Conservation (phyloP, 164 flowering plant genomes). For the Stephania yunnanensis region DNA sequence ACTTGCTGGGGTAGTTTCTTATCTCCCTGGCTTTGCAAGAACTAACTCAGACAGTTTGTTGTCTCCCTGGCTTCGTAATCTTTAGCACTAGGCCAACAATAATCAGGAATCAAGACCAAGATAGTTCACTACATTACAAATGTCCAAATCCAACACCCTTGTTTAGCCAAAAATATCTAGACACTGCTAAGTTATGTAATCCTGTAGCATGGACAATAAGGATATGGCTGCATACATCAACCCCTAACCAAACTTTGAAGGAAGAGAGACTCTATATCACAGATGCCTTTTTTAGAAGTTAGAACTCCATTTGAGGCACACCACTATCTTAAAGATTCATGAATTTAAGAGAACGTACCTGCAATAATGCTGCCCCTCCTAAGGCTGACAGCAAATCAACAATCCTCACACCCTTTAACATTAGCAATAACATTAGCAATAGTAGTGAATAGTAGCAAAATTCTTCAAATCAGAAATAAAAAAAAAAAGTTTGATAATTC, state of each 20-base stretch:
- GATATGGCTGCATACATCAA: not conserved
- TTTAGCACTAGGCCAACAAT: not conserved
- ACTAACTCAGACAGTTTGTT: not conserved
- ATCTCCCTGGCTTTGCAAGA: not conserved
- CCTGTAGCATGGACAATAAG: not conserved
- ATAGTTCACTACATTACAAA: not conserved
- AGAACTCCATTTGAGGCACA: not conserved
- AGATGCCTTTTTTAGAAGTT: not conserved
- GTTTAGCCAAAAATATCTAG: not conserved
- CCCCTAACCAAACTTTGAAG: not conserved
- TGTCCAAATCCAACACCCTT: not conserved
- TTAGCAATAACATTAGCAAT: too few species aligned
- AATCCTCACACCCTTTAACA: conserved; percentile 68
- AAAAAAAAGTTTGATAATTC: too few species aligned
- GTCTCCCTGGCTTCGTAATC: not conserved
- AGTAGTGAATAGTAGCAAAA: too few species aligned
- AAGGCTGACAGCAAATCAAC: conserved; percentile 63
- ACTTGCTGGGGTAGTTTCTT: not conserved
- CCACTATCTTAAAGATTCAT: not conserved
- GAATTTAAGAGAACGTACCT: conserved; percentile 38
- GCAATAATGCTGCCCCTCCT: conserved; percentile 77
- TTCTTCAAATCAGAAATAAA: too few species aligned
- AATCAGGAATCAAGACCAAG: not conserved
- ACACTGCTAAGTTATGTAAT: not conserved
- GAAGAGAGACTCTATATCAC: too few species aligned